Percentiles rank a stretch among this genome's conserved stretches.
These are phyloP conservation scores for Sclerotinia borealis DNA, from an alignment of 2,329 filamentous ascomycete species.

Conservation along the genomic window DNA sequence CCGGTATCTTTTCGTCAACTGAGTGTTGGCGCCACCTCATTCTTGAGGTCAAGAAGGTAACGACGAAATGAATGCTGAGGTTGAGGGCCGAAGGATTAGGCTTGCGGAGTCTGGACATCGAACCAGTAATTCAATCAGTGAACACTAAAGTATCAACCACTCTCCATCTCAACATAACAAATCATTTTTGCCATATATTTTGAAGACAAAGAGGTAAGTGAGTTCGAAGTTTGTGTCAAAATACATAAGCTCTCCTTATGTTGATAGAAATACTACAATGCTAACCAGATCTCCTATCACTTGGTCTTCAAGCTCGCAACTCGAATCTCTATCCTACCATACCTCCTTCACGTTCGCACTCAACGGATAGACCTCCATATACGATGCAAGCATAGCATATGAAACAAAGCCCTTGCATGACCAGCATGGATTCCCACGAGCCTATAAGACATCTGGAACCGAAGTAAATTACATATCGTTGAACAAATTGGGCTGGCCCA, in stretches of 20 bases:
- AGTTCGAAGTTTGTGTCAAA: too few species aligned
- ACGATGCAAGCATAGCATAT: not conserved
- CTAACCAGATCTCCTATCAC: too few species aligned
- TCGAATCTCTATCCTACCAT: not conserved
- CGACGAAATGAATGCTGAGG: not conserved
- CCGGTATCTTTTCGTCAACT: not conserved
- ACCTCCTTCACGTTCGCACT: not conserved
- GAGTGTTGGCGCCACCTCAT: not conserved
- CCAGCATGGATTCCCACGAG: not conserved
- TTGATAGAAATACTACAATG: too few species aligned
- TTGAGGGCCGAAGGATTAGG: too few species aligned
- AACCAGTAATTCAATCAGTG: too few species aligned
- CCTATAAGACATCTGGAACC: not conserved
- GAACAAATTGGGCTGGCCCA: not conserved
- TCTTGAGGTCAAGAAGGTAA: too few species aligned
- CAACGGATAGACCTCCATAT: not conserved
- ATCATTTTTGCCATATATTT: not conserved
- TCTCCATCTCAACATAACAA: not conserved
- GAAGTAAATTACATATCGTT: not conserved
- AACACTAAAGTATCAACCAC: too few species aligned
- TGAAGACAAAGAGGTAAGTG: too few species aligned
- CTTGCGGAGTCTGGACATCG: too few species aligned
- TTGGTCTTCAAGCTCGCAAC: not conserved
- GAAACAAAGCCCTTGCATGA: not conserved
- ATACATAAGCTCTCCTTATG: too few species aligned